Percentiles rank a stretch among this genome's conserved stretches.
Evolutionary conservation across 2,329 filamentous ascomycete genomes (phyloP).

Genomic region (Aspergillus clavatus): DNA sequence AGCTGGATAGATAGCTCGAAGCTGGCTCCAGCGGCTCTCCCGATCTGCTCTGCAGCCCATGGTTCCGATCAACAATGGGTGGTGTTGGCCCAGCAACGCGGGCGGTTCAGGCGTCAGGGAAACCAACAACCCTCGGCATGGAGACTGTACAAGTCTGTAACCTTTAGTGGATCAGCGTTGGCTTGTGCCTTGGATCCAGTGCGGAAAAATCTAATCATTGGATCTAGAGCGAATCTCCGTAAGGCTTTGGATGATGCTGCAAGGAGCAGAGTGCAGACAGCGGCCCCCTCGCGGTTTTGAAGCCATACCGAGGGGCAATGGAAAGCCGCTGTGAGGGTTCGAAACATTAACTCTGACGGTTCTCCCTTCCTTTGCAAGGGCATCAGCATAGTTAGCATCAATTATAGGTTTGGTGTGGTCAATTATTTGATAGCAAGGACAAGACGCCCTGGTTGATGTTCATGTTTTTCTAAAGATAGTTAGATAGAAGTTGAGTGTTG

Average conservation of each 20-base stretch:
- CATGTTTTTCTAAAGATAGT: background rate
- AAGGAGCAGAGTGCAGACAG: background rate
- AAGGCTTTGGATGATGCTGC: background rate
- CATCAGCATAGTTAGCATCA: conserved; percentile 14
- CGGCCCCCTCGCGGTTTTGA: background rate
- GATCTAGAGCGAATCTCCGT: background rate
- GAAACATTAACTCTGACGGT: conserved; percentile 16
- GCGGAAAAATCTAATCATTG: background rate
- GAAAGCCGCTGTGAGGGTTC: conserved; percentile 17
- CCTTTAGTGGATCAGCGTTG: conserved; percentile 14
- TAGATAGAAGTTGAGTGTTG: too few relatives aligned
- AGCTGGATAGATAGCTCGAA: conserved; percentile 22
- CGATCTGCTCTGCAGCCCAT: conserved; percentile 27
- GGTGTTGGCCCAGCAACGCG: conserved; percentile 36
- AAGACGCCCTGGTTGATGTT: background rate
- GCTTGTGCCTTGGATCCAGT: conserved; percentile 14
- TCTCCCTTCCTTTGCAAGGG: conserved; percentile 19
- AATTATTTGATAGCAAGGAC: conserved; percentile 11
- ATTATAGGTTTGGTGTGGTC: conserved; percentile 4
- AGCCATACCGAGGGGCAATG: conserved; percentile 1
- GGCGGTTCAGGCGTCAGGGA: conserved; percentile 26
- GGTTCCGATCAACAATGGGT: conserved; percentile 38
- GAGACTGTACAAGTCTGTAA: conserved; percentile 9
- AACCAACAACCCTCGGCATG: conserved; percentile 26
- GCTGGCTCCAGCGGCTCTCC: conserved; percentile 7